Percentiles rank a stretch among this genome's conserved stretches.
Evolutionary conservation across 108 stramenopile species (phyloP).

Genomic region (Cyclotella choctawhatcheeana): DNA sequence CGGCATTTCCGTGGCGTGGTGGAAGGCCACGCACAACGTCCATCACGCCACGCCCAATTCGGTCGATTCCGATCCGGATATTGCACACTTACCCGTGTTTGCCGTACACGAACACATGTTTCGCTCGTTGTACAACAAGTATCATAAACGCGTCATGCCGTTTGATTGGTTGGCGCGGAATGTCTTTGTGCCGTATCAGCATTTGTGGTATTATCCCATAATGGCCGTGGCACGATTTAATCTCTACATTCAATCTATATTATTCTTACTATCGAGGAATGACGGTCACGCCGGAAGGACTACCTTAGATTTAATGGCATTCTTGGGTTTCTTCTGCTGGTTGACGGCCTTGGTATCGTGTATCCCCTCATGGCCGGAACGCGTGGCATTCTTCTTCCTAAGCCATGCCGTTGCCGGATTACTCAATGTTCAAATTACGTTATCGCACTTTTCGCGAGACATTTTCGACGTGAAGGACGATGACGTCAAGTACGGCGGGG

Average conservation of each 20-base stretch:
- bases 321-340: conserved; percentile 71
- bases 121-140: conserved; percentile 59
- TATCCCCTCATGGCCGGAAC: conserved; percentile 57
- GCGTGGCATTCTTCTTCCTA: conserved; percentile 67
- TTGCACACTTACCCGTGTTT: conserved; percentile 92
- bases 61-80: conserved; percentile 93
- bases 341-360: conserved; percentile 45
- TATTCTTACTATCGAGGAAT: conserved; percentile 44
- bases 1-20: conserved; percentile 90
- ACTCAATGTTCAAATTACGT: conserved; percentile 87
- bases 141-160: conserved; percentile 71
- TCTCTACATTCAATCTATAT: conserved; percentile 75
- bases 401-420: conserved; percentile 84
- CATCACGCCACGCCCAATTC: conserved; percentile 92
- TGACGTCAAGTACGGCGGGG: conserved; percentile 46
- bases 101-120: conserved; percentile 77
- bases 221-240: conserved; percentile 90
- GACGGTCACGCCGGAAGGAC: conserved; percentile 47
- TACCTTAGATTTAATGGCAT: conserved; percentile 58
- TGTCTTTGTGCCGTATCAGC: conserved; percentile 84
- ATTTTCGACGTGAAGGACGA: conserved; percentile 53
- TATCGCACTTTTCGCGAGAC: conserved; percentile 76
- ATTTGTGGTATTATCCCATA: conserved; percentile 87
- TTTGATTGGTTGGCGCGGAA: conserved; percentile 65
- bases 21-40: conserved; percentile 93